Evolutionary conservation across 257 asterid species (phyloP).

Genomic region (Parsonsia alboflavescens): DNA sequence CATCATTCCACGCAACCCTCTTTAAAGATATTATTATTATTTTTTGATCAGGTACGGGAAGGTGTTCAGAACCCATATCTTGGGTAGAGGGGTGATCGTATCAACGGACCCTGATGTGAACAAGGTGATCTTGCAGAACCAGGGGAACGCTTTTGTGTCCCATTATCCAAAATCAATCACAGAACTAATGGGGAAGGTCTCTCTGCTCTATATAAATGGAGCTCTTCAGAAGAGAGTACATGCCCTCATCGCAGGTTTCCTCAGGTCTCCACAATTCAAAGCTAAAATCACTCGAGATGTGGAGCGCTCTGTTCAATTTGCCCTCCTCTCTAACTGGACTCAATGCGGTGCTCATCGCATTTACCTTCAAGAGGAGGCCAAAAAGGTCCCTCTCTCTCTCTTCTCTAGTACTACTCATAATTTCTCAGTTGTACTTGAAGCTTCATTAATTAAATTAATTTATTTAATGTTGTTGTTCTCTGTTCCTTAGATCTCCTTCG

Average conservation of each 20-base stretch:
- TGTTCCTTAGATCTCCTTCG: slow-evolving; percentile 70
- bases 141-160: slow-evolving; percentile 60
- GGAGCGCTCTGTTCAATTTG: slow-evolving; percentile 37
- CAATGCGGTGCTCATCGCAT: slow-evolving; percentile 23
- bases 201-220: slow-evolving; percentile 78
- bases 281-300: slow-evolving; percentile 57
- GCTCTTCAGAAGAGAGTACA: slow-evolving; percentile 65
- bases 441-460: too few species aligned
- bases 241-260: slow-evolving; percentile 60
- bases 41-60: slow-evolving; percentile 60
- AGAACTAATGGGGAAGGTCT: slow-evolving; percentile 71
- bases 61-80: slow-evolving; percentile 75
- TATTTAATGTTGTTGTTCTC: background rate
- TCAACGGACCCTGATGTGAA: slow-evolving; percentile 85
- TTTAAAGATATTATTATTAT: too few species aligned
- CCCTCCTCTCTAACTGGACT: slow-evolving; percentile 59
- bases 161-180: slow-evolving; percentile 86
- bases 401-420: too few species aligned
- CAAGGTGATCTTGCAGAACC: slow-evolving; percentile 59
- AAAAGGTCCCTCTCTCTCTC: slow-evolving; percentile 43
- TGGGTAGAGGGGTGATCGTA: slow-evolving; percentile 77
- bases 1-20: too few species aligned
- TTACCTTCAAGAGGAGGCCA: slow-evolving; percentile 67
- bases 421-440: too few species aligned
- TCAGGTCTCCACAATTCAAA: slow-evolving; percentile 66